Evolutionary conservation across 2,329 filamentous ascomycete species (phyloP), one percentile per base, ranked within the genome.

Genomic region (Colletotrichum melonis): DNA sequence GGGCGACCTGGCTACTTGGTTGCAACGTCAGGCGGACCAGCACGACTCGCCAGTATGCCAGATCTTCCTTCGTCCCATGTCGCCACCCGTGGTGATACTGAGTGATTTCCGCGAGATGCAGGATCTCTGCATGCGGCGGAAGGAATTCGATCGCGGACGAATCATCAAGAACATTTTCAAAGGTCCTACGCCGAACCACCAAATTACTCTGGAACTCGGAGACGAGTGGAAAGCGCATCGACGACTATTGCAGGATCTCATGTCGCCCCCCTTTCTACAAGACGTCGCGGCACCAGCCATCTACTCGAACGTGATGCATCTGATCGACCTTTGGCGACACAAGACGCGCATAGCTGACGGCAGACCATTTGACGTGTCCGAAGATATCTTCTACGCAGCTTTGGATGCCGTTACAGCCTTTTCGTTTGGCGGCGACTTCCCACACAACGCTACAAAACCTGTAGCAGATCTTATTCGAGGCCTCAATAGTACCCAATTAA

Each of bases 221-320:
- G 71, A 78, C 0, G 76, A 75, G 14, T 84, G 79, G 76, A 81
- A 80, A 74, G 64, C 77, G 5, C 79, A 82, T 58, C 78, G 81
- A 5, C 79, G 79, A 22, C 77, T 84, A 7, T 76, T 84, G 55
- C 80, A 81, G 32, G 80, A 85, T 67, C 74, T 83, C 22, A 84
- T 85, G 82, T 75, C 79, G 5, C 80, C 80, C 1, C 76, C 75
- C 0, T 85, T 84, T 60, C 73, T 85, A 8, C 77, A 75, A 28
- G 58, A 76, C n/a, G 78, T 84, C 6, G 71, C 74, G 7, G 82
- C 79, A 0, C 82, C 83, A 0, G 76, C 80, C 6, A 75, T 84
- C 3, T 81, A 84, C 74, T 74, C 77, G 14, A 76, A 76, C 5
- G 76, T 78, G 8, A 57, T 72, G 28, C 77, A 79, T 30, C 68